Base-by-base conservation (phyloP, 352 stramenopile genomes). In the Albugo laibachii region DNA sequence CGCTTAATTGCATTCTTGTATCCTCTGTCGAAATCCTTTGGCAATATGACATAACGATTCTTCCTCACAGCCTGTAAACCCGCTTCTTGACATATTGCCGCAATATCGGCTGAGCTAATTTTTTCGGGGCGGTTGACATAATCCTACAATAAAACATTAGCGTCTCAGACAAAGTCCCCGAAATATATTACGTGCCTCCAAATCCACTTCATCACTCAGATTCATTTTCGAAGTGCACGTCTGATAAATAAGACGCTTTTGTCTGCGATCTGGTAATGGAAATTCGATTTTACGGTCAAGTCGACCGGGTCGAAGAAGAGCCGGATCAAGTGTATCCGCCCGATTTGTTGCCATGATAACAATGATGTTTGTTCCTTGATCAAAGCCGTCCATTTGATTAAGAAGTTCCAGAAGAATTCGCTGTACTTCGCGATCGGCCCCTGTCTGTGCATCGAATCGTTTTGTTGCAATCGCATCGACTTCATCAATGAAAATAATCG, bases 351-450 rank as follows among this genome's bases (percentile, higher is more conserved):
- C 95, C 95, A 99, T 99, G 58, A 99, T 99, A 31, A 98, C 93
- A 76, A 99, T 99, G 59, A 99, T 95, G 69, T 99, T 99, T 27
- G 94, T 99, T 38, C 84, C 93, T 66, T 99, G 94, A 69, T 99
- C 95, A 54, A 99, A 99, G 20, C 96, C 96, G 71, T 99, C 96
- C 95, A 99, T 98, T 63, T 99, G 96, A 75, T 98, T 99, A 11
- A 99, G 69, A 39, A 99, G 68, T 63, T 99, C 96, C n/a, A 99
- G 77, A 51, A 99, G 63, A 56, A 99, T 99, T 52, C 96, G 93
- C 68, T 99, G 95, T 49, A 94, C 80, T 57, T 97, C 92, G 37
- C 92, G 71, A 70, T 97, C 94, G 5, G 93, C 94, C 51, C 94
- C 94, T 11, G 93, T 98, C 65, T 98, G 93, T 3, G 94, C 94